Base-by-base conservation (phyloP, 2,329 filamentous ascomycete genomes). In the Trichoderma lentiforme region DNA sequence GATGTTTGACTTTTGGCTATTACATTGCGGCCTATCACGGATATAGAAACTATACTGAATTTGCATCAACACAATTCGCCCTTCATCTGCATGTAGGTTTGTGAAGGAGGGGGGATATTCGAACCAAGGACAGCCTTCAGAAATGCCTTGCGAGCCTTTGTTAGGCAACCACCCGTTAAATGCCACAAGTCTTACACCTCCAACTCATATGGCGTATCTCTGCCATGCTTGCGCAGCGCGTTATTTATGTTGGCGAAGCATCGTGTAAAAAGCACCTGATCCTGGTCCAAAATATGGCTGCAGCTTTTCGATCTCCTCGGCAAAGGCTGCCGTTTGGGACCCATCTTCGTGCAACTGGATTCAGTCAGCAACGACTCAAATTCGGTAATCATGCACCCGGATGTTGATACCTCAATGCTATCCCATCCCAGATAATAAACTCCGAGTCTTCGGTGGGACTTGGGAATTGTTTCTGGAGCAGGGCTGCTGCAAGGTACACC, bases 341-440 rank as follows among this genome's bases (percentile, higher is more conserved):
- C 68, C 74, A 34, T 73, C 72, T 51, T 76, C 56, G 24, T 76
- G 74, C 2, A 76, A 71, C 74, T 76, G 4, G 6, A 8, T 1
- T 14, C 9, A 12, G 43, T 70, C 8, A 70, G 65, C 15, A 58
- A 15, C 11, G 24, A 15, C 15, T 2, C 1, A 2, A 9, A 28
- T n/a, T 2, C 4, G 5, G 14, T 26, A 4, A 32, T 3, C 7
- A 14, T 6, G 2, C 12, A 2, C 26, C 7, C 15, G 15, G 0
- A 15, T 39, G 58, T 39, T 26, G 15, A n/a, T 32, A 74, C 75
- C 74, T 76, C 74, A 36, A 76, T 73, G n/a, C 74, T 76, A 12
- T 76, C 75, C 75, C 75, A 76, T 1, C 74, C 75, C 1, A 76
- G 70, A 47, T 47, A 70, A 36, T 75, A 75, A 4, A 74, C 51